A percentile compares a stretch with the other conserved stretches of the same genome.
These are phyloP conservation scores for Rhodotorula sp. DNA, from an alignment of 1,284 basidiomycete genomes.

Conservation along the genomic window DNA sequence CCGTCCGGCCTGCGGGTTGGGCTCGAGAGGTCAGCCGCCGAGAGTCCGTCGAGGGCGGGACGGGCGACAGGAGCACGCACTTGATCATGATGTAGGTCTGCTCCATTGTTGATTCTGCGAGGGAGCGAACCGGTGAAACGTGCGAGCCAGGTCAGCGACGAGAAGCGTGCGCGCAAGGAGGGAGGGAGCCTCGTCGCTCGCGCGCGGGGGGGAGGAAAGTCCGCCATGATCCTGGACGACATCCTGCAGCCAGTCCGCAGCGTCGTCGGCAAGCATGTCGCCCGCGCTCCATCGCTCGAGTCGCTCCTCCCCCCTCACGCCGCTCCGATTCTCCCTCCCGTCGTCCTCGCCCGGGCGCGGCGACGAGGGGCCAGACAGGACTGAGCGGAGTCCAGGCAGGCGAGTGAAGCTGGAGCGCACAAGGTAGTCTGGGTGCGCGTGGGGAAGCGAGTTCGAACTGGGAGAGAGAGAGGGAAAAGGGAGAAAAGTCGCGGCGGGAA, in stretches of 20 bases:
- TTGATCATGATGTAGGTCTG: slow-evolving; percentile 58
- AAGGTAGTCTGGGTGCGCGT: too few relatives aligned
- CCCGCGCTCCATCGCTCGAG: background rate
- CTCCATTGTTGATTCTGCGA: slow-evolving; percentile 43
- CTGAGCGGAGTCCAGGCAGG: too few relatives aligned
- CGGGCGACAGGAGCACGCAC: slow-evolving; percentile 41
- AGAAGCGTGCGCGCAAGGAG: background rate
- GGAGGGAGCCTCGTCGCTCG: too few relatives aligned
- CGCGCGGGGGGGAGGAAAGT: too few relatives aligned
- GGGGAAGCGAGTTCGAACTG: background rate
- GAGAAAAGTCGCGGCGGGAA: background rate
- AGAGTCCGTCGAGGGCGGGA: too few relatives aligned
- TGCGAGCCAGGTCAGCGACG: background rate
- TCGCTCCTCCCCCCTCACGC: background rate
- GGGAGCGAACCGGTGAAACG: background rate
- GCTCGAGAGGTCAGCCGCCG: too few relatives aligned
- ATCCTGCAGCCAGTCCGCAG: background rate
- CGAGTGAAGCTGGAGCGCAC: too few relatives aligned
- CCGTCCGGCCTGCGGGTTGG: slow-evolving; percentile 80
- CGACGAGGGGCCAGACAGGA: too few relatives aligned
- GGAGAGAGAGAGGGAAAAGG: background rate
- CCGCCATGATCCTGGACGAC: too few relatives aligned
- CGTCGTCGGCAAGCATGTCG: background rate
- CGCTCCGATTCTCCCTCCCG: background rate
- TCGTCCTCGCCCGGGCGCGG: too few relatives aligned